phyloP scores from a whole-genome alignment of 192 early-diverging fungal species.

The Podila horticola region DNA sequence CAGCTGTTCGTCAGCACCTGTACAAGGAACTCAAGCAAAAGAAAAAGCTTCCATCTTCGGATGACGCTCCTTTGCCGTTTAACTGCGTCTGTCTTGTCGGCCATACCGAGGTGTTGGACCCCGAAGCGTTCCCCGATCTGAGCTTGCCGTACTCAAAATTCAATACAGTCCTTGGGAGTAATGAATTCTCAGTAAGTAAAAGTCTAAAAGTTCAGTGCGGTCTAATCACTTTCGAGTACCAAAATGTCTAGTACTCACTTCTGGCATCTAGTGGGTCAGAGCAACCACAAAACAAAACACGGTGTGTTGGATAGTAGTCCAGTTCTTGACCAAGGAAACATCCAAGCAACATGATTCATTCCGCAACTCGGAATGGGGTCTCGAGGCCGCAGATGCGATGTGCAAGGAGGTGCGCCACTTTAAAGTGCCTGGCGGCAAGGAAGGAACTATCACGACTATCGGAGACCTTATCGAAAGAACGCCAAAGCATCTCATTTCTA shows the following conservation, averaged over 20 bases:
- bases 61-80: background rate
- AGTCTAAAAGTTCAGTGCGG: too few relatives aligned
- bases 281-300: conserved; percentile 1
- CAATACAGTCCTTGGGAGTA: background rate
- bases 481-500: conserved; percentile 26
- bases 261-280: too few relatives aligned
- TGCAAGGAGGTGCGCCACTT: conserved; percentile 1
- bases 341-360: background rate
- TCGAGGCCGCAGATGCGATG: background rate
- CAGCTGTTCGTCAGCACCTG: background rate
- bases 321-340: background rate
- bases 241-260: too few relatives aligned
- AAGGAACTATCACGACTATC: background rate
- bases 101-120: background rate
- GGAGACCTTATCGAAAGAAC: conserved; percentile 37
- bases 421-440: conserved; percentile 16
- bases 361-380: conserved; percentile 12
- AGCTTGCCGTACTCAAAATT: background rate
- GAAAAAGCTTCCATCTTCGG: background rate
- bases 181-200: too few relatives aligned
- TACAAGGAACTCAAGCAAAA: background rate
- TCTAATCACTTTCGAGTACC: too few relatives aligned
- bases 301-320: conserved; percentile 5
- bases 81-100: conserved; percentile 1
- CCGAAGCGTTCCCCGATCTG: background rate